Evolutionary conservation across 1,139 yeast species (phyloP).

Genomic region (Torulaspora globosa): DNA sequence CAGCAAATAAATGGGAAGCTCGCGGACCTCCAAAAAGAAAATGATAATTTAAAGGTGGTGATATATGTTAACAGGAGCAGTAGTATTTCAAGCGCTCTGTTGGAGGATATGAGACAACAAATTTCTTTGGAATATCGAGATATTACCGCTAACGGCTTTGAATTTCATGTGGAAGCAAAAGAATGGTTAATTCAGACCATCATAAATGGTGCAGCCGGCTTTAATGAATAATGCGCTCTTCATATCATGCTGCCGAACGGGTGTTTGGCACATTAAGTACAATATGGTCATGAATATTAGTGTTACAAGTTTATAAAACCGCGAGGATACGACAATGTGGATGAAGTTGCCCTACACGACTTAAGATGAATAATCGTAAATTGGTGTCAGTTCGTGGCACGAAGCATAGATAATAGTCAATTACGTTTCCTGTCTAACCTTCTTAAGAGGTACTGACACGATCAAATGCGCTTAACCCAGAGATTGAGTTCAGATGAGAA

Average conservation of each 20-base stretch:
- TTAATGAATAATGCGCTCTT: not conserved
- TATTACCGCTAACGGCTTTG: not conserved
- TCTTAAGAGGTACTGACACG: not conserved
- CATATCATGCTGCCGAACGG: too few species aligned
- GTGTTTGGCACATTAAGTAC: not conserved
- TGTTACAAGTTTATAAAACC: slow-evolving; percentile 7
- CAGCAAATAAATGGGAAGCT: slow-evolving; percentile 2
- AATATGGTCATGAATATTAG: slow-evolving; percentile 1
- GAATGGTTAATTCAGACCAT: slow-evolving; percentile 76
- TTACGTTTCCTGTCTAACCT: slow-evolving; percentile 3
- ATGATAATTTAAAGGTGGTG: slow-evolving; percentile 8
- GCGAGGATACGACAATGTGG: not conserved
- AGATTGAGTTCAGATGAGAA: not conserved
- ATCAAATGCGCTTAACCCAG: not conserved
- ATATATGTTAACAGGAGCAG: slow-evolving; percentile 17
- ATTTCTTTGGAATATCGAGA: not conserved
- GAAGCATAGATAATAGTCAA: slow-evolving; percentile 8
- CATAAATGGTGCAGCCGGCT: slow-evolving; percentile 42
- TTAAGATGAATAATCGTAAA: not conserved
- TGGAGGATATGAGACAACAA: slow-evolving; percentile 9
- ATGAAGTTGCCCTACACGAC: not conserved
- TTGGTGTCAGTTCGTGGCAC: slow-evolving; percentile 1
- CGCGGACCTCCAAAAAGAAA: slow-evolving; percentile 1
- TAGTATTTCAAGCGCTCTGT: slow-evolving; percentile 7
- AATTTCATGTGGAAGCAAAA: slow-evolving; percentile 42